A percentile compares a stretch with the other conserved stretches of the same genome.
Evolutionary conservation across 2,329 filamentous ascomycete species (phyloP).

Genomic region (Botryotinia narcissicola): DNA sequence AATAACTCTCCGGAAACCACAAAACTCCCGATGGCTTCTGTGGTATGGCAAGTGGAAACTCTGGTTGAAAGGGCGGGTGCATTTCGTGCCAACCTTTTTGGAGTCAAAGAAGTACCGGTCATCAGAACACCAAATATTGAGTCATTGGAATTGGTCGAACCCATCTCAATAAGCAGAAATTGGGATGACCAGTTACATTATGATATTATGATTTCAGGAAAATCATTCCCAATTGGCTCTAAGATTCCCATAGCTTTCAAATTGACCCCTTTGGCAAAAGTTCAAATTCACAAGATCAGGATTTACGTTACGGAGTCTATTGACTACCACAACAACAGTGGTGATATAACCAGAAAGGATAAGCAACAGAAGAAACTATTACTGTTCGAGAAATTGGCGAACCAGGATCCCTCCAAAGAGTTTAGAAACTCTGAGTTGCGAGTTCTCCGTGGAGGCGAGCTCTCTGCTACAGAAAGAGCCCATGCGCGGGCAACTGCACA

Average conservation of each 20-base stretch:
- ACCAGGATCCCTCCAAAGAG: constrained; percentile 59
- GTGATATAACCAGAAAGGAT: constrained; percentile 65
- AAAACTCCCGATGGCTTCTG: constrained; percentile 66
- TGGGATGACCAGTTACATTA: constrained; percentile 78
- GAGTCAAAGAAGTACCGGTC: constrained; percentile 63
- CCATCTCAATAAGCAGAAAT: constrained; percentile 71
- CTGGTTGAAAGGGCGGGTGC: constrained; percentile 67
- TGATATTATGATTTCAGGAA: constrained; percentile 74
- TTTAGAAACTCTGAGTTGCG: constrained; percentile 66
- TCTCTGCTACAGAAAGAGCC: constrained; percentile 49
- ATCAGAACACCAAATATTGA: constrained; percentile 68
- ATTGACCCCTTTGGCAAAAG: constrained; percentile 69
- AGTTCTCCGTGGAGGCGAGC: constrained; percentile 64
- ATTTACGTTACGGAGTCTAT: constrained; percentile 71
- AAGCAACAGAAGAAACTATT: constrained; percentile 60
- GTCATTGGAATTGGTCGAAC: constrained; percentile 69
- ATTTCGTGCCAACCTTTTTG: constrained; percentile 66
- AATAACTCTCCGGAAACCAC: constrained; percentile 71
- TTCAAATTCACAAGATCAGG: constrained; percentile 72
- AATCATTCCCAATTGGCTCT: constrained; percentile 69
- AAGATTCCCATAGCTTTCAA: constrained; percentile 75
- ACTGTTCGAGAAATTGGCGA: constrained; percentile 69
- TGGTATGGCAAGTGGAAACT: constrained; percentile 69
- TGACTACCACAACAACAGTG: constrained; percentile 67
- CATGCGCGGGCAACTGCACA: constrained; percentile 38